Conservation (phyloP, 768 basidiomycete genomes). For the Vararia minispora region DNA sequence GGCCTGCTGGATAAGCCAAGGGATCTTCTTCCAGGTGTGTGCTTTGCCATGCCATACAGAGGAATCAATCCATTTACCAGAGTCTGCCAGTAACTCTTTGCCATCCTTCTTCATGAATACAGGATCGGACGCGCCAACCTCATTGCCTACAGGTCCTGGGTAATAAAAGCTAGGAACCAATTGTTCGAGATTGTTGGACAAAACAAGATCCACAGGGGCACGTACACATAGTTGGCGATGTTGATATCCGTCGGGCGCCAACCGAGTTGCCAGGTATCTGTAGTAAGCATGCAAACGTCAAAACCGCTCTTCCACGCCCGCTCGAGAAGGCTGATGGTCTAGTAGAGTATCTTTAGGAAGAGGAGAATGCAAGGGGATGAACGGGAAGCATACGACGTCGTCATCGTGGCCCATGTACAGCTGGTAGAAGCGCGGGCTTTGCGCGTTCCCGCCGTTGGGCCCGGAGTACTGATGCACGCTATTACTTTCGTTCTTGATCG, state of each 20-base stretch:
- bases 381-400: constrained; percentile 26
- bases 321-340: constrained; percentile 35
- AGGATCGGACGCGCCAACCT: constrained; percentile 36
- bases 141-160: constrained; percentile 30
- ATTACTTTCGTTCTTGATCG: constrained; percentile 26
- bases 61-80: constrained; percentile 38
- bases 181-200: too few species aligned
- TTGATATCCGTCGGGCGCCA: constrained; percentile 39
- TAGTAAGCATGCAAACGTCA: constrained; percentile 34
- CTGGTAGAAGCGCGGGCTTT: constrained; percentile 40
- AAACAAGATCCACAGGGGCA: too few species aligned
- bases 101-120: constrained; percentile 38
- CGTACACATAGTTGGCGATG: constrained; percentile 36
- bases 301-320: constrained; percentile 37
- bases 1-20: constrained; percentile 35
- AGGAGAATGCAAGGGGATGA: background rate
- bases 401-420: constrained; percentile 46
- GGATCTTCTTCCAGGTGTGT: constrained; percentile 40
- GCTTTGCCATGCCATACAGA: constrained; percentile 40
- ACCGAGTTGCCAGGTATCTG: constrained; percentile 41
- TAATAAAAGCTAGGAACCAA: constrained; percentile 26
- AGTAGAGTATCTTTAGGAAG: background rate
- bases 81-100: constrained; percentile 27
- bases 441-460: constrained; percentile 23
- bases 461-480: constrained; percentile 24